Percentiles rank a stretch among this genome's conserved stretches.
phyloP scores from a whole-genome alignment of 2,329 filamentous ascomycete genomes.

The Cytospora leucostoma region DNA sequence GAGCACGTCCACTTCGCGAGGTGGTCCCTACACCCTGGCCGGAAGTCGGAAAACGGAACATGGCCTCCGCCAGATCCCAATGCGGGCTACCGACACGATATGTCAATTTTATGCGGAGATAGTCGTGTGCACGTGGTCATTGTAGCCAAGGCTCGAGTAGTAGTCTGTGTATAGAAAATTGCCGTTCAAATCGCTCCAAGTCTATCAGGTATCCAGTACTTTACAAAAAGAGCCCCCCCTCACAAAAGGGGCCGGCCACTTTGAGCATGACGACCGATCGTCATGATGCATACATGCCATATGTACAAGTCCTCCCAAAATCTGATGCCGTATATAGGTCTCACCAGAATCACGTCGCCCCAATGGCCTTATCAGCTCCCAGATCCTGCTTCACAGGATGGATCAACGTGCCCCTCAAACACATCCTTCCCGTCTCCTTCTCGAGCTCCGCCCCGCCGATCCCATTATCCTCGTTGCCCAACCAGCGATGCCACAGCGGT shows the following conservation, averaged over 20 bases:
- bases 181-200: constrained; percentile 5
- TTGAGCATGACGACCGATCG: constrained; percentile 4
- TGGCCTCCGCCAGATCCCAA: constrained; percentile 5
- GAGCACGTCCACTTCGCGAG: neutral
- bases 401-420: constrained; percentile 63
- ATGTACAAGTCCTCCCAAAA: neutral
- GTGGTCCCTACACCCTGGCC: constrained; percentile 1
- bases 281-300: constrained; percentile 10
- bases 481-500: constrained; percentile 63
- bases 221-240: constrained; percentile 1
- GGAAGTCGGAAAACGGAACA: constrained; percentile 2
- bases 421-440: constrained; percentile 54
- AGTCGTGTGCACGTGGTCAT: neutral
- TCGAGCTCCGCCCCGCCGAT: constrained; percentile 52
- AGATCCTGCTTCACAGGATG: constrained; percentile 61
- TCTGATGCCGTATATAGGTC: neutral
- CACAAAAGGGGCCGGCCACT: neutral
- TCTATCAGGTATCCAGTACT: constrained; percentile 18
- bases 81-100: neutral
- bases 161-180: constrained; percentile 7
- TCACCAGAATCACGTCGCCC: constrained; percentile 18
- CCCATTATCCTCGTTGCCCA: constrained; percentile 58
- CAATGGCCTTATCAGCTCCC: constrained; percentile 23
- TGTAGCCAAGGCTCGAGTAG: neutral
- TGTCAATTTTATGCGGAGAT: neutral